Evolutionary conservation across 768 basidiomycete species (phyloP), one percentile per base, ranked within the genome.

Genomic region (Neoboletus brunneissimus): DNA sequence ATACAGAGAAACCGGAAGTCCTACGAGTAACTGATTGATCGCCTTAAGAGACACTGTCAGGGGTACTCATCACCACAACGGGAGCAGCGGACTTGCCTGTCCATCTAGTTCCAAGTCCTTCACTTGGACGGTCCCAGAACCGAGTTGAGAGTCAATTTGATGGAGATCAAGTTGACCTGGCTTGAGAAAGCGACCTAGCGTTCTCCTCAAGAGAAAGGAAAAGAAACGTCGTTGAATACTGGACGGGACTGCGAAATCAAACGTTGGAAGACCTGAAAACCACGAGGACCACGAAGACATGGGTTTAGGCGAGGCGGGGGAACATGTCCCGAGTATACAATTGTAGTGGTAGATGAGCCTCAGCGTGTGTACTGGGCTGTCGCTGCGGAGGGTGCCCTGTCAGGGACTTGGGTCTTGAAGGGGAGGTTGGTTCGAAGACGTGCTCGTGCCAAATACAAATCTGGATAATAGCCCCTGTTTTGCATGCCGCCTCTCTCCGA

Each of bases 81-180:
- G 43, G 32, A 49, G 38, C n/a, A 53, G 41, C 22, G 11, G 31
- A 45, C 79, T 86, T 66, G 89, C 94, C 70, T 85, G 77, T 48
- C 80, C 79, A 69, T 93, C 84, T 48, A 98, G 74, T 68, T 94
- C 84, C 53, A 97, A 76, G 65, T 93, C 86, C 59, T 87, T 87
- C 37, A 98, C 81, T 72, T 94, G 90, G 5, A 97, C 85, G 68
- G 82, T 87, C 18, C 95, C 95, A 41, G 87, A 88, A n/a, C 91
- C 89, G 64, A 98, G 87, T 73, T 96, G 92, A 29, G 92, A 89
- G 64, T 96, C 92, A 64, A 97, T 88, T 73, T 92, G 86, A 53
- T 87, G 81, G 50, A 83, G 78, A 73, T 97, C 91, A 55, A 97
- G 82, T 65, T 94, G 94, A 16, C 92, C 94, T 11, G 90, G 91